Evolutionary conservation across 2,329 filamentous ascomycete species (phyloP).

Genomic region (Alternaria gaisen): DNA sequence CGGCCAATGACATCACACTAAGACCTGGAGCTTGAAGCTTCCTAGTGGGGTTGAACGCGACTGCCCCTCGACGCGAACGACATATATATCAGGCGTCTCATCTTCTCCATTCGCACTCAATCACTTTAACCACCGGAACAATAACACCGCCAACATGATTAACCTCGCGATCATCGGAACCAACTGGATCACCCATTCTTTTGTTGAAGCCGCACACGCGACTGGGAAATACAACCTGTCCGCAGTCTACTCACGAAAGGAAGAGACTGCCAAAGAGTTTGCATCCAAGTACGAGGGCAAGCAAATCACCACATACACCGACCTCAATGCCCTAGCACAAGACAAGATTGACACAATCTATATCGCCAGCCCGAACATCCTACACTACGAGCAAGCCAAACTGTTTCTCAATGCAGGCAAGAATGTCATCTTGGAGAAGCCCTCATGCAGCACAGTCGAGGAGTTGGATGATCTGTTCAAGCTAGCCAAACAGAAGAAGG

Average conservation of each 20-base stretch:
- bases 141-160: slow-evolving; percentile 40
- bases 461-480: slow-evolving; percentile 57
- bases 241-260: slow-evolving; percentile 58
- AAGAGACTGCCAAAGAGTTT: slow-evolving; percentile 55
- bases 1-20: slow-evolving; percentile 28
- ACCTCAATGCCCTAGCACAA: slow-evolving; percentile 50
- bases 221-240: slow-evolving; percentile 55
- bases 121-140: not conserved
- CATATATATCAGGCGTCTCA: not conserved
- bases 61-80: slow-evolving; percentile 11
- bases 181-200: slow-evolving; percentile 61
- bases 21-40: slow-evolving; percentile 6
- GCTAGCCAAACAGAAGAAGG: slow-evolving; percentile 51
- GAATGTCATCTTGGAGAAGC: slow-evolving; percentile 62
- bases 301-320: slow-evolving; percentile 51
- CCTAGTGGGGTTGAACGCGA: slow-evolving; percentile 25
- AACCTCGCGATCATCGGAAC: slow-evolving; percentile 59
- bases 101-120: not conserved
- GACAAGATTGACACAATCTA: slow-evolving; percentile 57
- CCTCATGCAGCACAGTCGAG: slow-evolving; percentile 53
- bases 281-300: slow-evolving; percentile 51
- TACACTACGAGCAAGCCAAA: slow-evolving; percentile 59
- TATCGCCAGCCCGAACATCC: slow-evolving; percentile 60
- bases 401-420: slow-evolving; percentile 55
- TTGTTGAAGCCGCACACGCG: slow-evolving; percentile 55